Evolutionary conservation across 1,284 basidiomycete genomes (phyloP), one percentile per base, ranked within the genome.

Genomic region (Ceratobasidium papillatum): DNA sequence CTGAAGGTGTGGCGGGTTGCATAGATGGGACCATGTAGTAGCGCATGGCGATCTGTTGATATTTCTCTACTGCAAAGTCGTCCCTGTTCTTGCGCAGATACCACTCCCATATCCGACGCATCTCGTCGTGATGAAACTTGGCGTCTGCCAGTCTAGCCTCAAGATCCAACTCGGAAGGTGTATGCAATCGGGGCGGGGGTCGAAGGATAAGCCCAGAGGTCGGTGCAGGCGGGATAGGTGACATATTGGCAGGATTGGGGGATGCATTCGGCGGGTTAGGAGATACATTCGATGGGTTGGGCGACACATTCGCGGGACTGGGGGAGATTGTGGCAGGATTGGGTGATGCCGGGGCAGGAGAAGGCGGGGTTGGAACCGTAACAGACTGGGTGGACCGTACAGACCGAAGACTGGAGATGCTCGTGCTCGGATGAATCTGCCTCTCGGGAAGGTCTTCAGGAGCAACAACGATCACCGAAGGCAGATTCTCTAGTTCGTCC

Each of bases 91-190:
- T 91, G 64, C 91, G 88, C 14, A 94, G 83, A 80, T 97, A 97
- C 91, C 94, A 96, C 79, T 95, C 91, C 94, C 96, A 98, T 22
- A 95, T 88, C 61, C 91, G 90, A 51, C 93, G 87, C 77, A 94
- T 91, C 78, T 96, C 94, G 75, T 91, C 89, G 76, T 96, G 93
- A 75, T 91, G 89, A 84, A 90, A 91, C 80, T 92, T 90, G 41
- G 93, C 84, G 52, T 90, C 86, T 51, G 56, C 56, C 19, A 71
- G 56, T n/a, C 43, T 59, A n/a, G 68, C 68, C 25, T 49, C 68
- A 8, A 71, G 41, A 22, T 71, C 68, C 43, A 71, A 49, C n/a
- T 71, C 68, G 11, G 68, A 71, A 32, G 68, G 27, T n/a, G 54
- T 49, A 36, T 49, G 68, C 36, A 71, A 14, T n/a, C 27, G 32